Base-by-base conservation (phyloP, 2,329 filamentous ascomycete genomes). In the Colletotrichum sp. region DNA sequence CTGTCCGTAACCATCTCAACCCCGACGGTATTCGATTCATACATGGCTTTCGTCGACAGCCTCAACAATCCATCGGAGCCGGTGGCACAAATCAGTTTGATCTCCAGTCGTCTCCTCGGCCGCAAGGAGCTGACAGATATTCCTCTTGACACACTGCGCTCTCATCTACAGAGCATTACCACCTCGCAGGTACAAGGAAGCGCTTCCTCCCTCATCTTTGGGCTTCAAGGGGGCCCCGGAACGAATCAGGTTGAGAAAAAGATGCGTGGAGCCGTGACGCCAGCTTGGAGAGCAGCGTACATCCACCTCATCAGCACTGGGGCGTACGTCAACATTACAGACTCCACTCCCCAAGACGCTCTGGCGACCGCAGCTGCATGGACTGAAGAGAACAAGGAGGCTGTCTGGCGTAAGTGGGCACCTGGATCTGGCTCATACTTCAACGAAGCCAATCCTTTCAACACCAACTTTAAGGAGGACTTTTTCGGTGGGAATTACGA, bases 381-480 rank as follows among this genome's bases (percentile, higher is more conserved):
- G 71, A 60, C 36, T 5, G 60, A 76, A 34, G 65, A 77, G 10
- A 62, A 63, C 0, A 65, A 75, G 59, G 75, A 78, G 55, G 16
- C 39, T 2, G 44, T 77, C 18, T 78, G 75, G 75, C 62, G 68
- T 12, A 55, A 75, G 39, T 77, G 75, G 59, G 76, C 77, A 6
- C 76, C 77, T 6, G 66, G 67, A 16, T 44, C 76, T 2, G 76
- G 77, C 16, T 65, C 79, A 3, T 86, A 86, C 68, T 77, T 84
- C 80, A 87, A 87, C 69, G 86, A 89, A 79, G 85, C 83, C 2
- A 84, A 85, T 75, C 85, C 84, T 18, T 80, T 80, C 52, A 77
- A 84, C 44, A 78, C 15, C 12, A 78, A 83, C 39, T 83, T 82
- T 59, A 77, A 72, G 6, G 39, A 81, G 67, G 73, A 78, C 4